A percentile compares a stretch with the other conserved stretches of the same genome.
phyloP scores from a whole-genome alignment of 768 basidiomycete genomes.

The Pulveroboletus ravenelii region DNA sequence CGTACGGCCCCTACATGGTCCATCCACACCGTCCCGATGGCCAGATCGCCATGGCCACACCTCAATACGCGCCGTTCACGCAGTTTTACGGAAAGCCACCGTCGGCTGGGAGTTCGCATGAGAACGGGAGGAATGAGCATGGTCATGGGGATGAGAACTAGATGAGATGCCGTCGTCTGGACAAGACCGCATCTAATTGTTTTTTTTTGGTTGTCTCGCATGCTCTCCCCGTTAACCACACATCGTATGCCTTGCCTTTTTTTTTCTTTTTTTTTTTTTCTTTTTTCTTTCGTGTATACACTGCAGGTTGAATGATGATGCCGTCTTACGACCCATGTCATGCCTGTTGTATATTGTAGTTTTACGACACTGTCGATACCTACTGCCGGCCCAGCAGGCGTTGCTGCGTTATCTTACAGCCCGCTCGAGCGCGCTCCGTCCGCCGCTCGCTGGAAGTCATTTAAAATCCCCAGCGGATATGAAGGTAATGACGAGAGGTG shows the following conservation, averaged over 20 bases:
- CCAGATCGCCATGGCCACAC: conserved; percentile 30
- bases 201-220: conserved; percentile 18
- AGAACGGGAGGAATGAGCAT: conserved; percentile 26
- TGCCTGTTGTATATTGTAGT: conserved; percentile 29
- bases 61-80: conserved; percentile 38
- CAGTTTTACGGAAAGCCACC: conserved; percentile 38
- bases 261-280: neutral
- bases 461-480: conserved; percentile 1
- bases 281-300: conserved; percentile 19
- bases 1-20: conserved; percentile 48
- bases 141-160: conserved; percentile 31
- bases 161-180: conserved; percentile 17
- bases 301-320: conserved; percentile 26
- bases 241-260: conserved; percentile 13
- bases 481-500: neutral
- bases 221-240: conserved; percentile 10
- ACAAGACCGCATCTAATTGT: conserved; percentile 11
- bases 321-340: conserved; percentile 15
- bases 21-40: conserved; percentile 40
- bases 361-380: conserved; percentile 27
- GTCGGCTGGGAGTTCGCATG: conserved; percentile 31
- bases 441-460: neutral
- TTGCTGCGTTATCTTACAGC: conserved; percentile 16
- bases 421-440: neutral
- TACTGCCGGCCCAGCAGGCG: conserved; percentile 20